These are phyloP conservation scores for Ocimum tenuiflorum DNA, from an alignment of 257 asterid genomes.

Conservation along the genomic window DNA sequence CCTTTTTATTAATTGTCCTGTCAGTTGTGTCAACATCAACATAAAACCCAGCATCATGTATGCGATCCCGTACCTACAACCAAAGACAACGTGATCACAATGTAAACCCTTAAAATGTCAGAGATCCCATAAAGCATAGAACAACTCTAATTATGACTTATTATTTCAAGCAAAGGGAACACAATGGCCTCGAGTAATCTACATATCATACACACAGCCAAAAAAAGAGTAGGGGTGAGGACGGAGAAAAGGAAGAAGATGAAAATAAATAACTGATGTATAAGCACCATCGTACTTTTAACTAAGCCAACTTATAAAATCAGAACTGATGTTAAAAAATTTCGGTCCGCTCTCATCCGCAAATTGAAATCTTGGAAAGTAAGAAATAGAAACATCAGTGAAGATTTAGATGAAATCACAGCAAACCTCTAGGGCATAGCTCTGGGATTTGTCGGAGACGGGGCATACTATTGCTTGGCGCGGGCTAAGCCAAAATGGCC, in stretches of 20 bases:
- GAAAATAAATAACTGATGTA: neutral
- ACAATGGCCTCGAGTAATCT: neutral
- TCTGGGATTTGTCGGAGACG: conserved; percentile 78
- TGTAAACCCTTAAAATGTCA: neutral
- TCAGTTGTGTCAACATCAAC: conserved; percentile 87
- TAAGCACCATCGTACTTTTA: neutral
- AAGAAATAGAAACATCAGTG: neutral
- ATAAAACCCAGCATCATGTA: conserved; percentile 69
- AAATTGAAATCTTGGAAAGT: neutral
- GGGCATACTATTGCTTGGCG: conserved; percentile 98
- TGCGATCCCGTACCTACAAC: conserved; percentile 57
- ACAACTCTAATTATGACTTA: neutral
- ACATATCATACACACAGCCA: neutral
- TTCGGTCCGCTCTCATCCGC: neutral
- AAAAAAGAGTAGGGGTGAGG: neutral
- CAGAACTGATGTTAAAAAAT: neutral
- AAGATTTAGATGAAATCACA: neutral
- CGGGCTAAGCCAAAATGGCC: conserved; percentile 99
- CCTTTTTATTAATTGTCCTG: conserved; percentile 92
- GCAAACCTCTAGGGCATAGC: conserved; percentile 68
- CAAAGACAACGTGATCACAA: neutral
- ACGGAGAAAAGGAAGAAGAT: neutral
- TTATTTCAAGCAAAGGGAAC: neutral
- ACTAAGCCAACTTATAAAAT: neutral
- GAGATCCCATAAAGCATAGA: neutral